A percentile compares a stretch with the other conserved stretches of the same genome.
phyloP scores from a whole-genome alignment of 441 rosid genomes.

The Flueggea neowawraea region DNA sequence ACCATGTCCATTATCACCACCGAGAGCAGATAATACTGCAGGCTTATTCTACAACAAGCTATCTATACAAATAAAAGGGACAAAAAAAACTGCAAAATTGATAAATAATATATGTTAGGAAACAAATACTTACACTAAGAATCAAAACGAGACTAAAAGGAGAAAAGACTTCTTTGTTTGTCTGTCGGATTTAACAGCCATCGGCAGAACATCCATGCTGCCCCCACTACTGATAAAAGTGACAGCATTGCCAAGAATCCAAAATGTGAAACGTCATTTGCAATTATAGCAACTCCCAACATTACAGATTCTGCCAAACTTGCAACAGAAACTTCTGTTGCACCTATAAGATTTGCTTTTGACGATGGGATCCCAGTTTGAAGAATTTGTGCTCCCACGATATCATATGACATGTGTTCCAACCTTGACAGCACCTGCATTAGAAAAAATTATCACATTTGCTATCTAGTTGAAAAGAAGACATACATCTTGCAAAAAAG shows the following conservation, averaged over 20 bases:
- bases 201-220: slow-evolving; percentile 81
- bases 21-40: no score
- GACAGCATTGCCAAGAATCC: slow-evolving; percentile 70
- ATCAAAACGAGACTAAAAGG: slow-evolving; percentile 33
- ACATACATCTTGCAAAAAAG: neutral
- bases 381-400: slow-evolving; percentile 92
- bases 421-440: slow-evolving; percentile 81
- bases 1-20: no score
- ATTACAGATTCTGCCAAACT: slow-evolving; percentile 88
- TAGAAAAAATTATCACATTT: no score
- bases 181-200: slow-evolving; percentile 83
- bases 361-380: slow-evolving; percentile 90
- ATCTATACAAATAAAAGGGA: neutral
- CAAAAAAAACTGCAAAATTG: neutral
- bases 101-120: neutral
- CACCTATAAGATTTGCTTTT: slow-evolving; percentile 89
- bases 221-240: slow-evolving; percentile 75
- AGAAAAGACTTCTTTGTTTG: slow-evolving; percentile 76
- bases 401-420: slow-evolving; percentile 86
- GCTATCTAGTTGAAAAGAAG: neutral
- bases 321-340: slow-evolving; percentile 85
- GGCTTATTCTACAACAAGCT: neutral
- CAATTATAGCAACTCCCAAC: slow-evolving; percentile 84
- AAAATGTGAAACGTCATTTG: slow-evolving; percentile 83
- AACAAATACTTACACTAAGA: slow-evolving; percentile 17